Percentiles rank a stretch among this genome's conserved stretches.
Evolutionary conservation across 768 basidiomycete species (phyloP).

Genomic region (Dacryopinax spathularia): DNA sequence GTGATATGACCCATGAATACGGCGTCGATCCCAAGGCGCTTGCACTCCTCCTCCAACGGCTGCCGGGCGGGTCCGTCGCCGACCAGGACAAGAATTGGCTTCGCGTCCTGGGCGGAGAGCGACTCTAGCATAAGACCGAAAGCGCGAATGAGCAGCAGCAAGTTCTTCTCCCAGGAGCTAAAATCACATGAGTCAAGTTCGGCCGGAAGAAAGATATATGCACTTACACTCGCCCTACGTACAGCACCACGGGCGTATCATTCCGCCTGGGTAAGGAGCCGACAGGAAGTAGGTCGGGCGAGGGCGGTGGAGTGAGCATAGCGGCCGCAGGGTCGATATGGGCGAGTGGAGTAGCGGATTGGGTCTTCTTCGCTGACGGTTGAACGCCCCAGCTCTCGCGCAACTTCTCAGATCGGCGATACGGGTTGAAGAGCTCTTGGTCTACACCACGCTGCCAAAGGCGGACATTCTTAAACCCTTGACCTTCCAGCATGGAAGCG

Average conservation of each 20-base stretch:
- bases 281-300: slow-evolving; percentile 8
- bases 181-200: background rate
- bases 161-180: slow-evolving; percentile 33
- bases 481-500: slow-evolving; percentile 20
- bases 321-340: background rate
- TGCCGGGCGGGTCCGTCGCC: slow-evolving; percentile 29
- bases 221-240: slow-evolving; percentile 26
- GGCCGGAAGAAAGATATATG: background rate
- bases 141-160: slow-evolving; percentile 28
- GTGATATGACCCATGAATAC: slow-evolving; percentile 27
- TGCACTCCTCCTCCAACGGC: slow-evolving; percentile 23
- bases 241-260: slow-evolving; percentile 22
- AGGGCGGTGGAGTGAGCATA: slow-evolving; percentile 10
- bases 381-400: slow-evolving; percentile 22
- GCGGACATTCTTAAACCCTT: slow-evolving; percentile 23
- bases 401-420: slow-evolving; percentile 17
- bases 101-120: background rate
- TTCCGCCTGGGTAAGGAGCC: background rate
- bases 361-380: slow-evolving; percentile 10
- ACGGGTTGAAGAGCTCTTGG: slow-evolving; percentile 23
- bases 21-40: slow-evolving; percentile 21
- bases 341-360: background rate
- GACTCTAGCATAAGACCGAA: slow-evolving; percentile 18
- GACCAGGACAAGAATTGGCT: slow-evolving; percentile 28
- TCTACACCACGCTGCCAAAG: slow-evolving; percentile 32